Conservation (phyloP, 495 filamentous ascomycete species). For the Trichocladium uniseriatum region DNA sequence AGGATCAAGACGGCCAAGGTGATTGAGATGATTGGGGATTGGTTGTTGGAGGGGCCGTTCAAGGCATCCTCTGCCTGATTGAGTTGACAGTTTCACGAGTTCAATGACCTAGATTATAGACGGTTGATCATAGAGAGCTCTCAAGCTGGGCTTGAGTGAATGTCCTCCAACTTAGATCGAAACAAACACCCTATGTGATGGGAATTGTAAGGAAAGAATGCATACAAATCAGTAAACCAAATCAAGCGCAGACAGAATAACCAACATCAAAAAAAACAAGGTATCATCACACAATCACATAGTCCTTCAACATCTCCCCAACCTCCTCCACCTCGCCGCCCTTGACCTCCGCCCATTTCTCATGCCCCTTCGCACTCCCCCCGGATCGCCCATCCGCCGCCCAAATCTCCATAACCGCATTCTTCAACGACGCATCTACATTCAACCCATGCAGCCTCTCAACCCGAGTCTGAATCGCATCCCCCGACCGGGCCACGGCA, state of each 20-base stretch:
- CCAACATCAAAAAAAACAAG: background rate
- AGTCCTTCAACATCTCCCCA: slow-evolving; percentile 10
- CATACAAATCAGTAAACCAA: too few relatives aligned
- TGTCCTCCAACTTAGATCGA: too few relatives aligned
- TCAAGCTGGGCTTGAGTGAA: too few relatives aligned
- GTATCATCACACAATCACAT: slow-evolving; percentile 11
- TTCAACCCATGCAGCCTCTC: slow-evolving; percentile 26
- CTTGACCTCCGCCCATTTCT: slow-evolving; percentile 11
- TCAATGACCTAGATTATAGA: too few relatives aligned
- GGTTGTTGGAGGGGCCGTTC: slow-evolving; percentile 20
- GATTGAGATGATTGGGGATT: slow-evolving; percentile 27
- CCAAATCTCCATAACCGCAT: slow-evolving; percentile 38
- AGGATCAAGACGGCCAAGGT: slow-evolving; percentile 26
- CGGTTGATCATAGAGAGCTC: too few relatives aligned
- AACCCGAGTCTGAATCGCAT: slow-evolving; percentile 20
- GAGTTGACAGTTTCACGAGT: too few relatives aligned
- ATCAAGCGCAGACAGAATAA: background rate
- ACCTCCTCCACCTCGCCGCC: background rate
- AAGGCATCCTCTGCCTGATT: too few relatives aligned
- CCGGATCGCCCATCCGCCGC: slow-evolving; percentile 28
- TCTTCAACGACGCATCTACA: slow-evolving; percentile 27
- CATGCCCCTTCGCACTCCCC: slow-evolving; percentile 11
- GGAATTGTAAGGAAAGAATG: too few relatives aligned
- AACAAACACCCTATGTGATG: too few relatives aligned
- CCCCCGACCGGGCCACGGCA: slow-evolving; percentile 17